phyloP scores from a whole-genome alignment of 1,139 yeast genomes.

The Blastobotrys malaysiensis region DNA sequence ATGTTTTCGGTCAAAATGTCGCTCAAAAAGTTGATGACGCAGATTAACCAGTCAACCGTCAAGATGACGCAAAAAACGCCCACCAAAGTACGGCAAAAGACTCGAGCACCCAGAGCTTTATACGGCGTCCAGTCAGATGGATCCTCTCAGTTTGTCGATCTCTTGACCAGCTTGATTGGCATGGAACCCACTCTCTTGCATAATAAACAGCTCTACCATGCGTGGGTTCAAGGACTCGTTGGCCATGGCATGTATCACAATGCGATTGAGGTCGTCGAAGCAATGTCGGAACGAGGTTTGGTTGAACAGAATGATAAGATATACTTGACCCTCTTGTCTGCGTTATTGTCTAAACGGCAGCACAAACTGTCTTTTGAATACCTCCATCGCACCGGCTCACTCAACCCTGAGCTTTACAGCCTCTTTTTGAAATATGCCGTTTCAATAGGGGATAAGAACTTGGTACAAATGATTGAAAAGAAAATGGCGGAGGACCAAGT shows the following conservation, averaged over 20 bases:
- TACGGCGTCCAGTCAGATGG: neutral
- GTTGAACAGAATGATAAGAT: constrained; percentile 17
- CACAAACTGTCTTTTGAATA: constrained; percentile 18
- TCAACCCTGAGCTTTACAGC: constrained; percentile 21
- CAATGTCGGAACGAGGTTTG: constrained; percentile 23
- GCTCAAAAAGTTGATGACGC: constrained; percentile 16
- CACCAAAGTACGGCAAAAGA: neutral
- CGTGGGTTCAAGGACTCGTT: constrained; percentile 28
- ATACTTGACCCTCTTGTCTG: constrained; percentile 19
- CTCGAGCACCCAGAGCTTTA: neutral
- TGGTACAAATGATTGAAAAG: constrained; percentile 15
- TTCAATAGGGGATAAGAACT: constrained; percentile 16
- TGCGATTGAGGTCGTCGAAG: constrained; percentile 24
- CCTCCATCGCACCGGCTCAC: constrained; percentile 20
- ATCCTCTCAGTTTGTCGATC: constrained; percentile 13
- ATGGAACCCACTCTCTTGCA: constrained; percentile 24
- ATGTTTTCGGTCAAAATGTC: constrained; percentile 17
- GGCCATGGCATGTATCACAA: constrained; percentile 21
- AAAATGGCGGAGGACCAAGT: constrained; percentile 14
- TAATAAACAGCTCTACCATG: constrained; percentile 22
- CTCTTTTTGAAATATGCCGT: constrained; percentile 26
- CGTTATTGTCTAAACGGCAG: constrained; percentile 20
- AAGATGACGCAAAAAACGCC: constrained; percentile 3
- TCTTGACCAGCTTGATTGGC: constrained; percentile 16
- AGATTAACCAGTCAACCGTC: constrained; percentile 14